These are phyloP conservation scores for Pichia sp. DNA, from an alignment of 1,139 yeast genomes.

Conservation along the genomic window DNA sequence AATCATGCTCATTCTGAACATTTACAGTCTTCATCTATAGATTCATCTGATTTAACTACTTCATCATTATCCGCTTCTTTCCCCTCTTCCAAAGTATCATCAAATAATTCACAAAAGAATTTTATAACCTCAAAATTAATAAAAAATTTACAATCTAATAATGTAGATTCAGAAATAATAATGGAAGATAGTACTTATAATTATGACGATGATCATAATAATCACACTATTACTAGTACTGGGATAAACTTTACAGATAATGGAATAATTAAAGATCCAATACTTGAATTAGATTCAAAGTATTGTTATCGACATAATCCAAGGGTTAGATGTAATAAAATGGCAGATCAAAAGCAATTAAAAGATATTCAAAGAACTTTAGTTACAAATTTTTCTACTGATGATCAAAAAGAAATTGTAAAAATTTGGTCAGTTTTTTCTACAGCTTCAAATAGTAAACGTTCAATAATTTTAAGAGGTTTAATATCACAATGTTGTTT, in stretches of 20 bases:
- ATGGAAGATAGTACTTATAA: background rate
- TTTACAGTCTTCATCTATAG: too few species aligned
- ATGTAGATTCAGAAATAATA: background rate
- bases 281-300: constrained; percentile 33
- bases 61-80: too few species aligned
- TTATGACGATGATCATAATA: too few species aligned
- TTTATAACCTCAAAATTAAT: background rate
- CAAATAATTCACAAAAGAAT: background rate
- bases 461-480: constrained; percentile 77
- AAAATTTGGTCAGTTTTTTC: constrained; percentile 77
- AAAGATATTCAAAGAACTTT: constrained; percentile 52
- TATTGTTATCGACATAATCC: constrained; percentile 94
- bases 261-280: background rate
- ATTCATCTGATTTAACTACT: too few species aligned
- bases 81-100: too few species aligned
- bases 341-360: constrained; percentile 64
- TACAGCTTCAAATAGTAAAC: constrained; percentile 61
- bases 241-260: too few species aligned
- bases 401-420: constrained; percentile 65
- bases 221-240: background rate
- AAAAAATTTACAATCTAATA: background rate
- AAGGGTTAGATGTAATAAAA: constrained; percentile 63
- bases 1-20: background rate
- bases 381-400: constrained; percentile 45
- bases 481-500: constrained; percentile 86